phyloP scores from a whole-genome alignment of 2,329 filamentous ascomycete genomes.

The Pseudogymnoascus sp. region DNA sequence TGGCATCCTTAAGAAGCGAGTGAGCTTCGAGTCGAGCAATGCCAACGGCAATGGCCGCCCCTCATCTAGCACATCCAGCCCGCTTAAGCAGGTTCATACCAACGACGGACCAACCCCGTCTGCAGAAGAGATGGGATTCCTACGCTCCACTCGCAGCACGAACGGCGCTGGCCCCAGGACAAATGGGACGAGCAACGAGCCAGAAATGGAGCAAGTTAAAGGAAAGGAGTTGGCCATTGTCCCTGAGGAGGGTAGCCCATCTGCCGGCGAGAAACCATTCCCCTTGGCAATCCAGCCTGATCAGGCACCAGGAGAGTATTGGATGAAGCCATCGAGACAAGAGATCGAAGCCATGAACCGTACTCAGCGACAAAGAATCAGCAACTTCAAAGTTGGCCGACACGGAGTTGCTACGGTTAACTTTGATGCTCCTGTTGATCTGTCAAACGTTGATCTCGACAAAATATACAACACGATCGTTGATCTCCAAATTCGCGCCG shows the following conservation, averaged over 20 bases:
- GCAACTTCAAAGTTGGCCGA: conserved; percentile 74
- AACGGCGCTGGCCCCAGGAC: conserved; percentile 39
- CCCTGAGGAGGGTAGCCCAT: conserved; percentile 49
- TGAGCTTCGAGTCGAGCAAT: conserved; percentile 77
- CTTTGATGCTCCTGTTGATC: conserved; percentile 76
- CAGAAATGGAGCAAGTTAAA: conserved; percentile 65
- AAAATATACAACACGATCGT: conserved; percentile 74
- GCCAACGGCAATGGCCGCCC: conserved; percentile 37
- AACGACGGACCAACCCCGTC: conserved; percentile 44
- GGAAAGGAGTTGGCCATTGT: conserved; percentile 74
- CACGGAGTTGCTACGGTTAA: conserved; percentile 71
- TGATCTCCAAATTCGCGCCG: conserved; percentile 65
- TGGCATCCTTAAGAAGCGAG: conserved; percentile 63
- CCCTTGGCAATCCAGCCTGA: conserved; percentile 17
- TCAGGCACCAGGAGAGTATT: conserved; percentile 64
- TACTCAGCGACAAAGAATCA: conserved; percentile 67
- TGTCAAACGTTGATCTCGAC: conserved; percentile 71
- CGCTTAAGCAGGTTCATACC: conserved; percentile 29
- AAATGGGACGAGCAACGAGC: conserved; percentile 32
- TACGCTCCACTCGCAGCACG: conserved; percentile 43
- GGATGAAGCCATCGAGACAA: conserved; percentile 69
- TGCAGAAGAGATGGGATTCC: conserved; percentile 52
- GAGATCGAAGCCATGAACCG: conserved; percentile 75
- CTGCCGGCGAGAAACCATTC: conserved; percentile 9
- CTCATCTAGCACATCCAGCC: conserved; percentile 35